phyloP scores from a whole-genome alignment of 2,329 filamentous ascomycete genomes.

The Exophiala oligosperma region DNA sequence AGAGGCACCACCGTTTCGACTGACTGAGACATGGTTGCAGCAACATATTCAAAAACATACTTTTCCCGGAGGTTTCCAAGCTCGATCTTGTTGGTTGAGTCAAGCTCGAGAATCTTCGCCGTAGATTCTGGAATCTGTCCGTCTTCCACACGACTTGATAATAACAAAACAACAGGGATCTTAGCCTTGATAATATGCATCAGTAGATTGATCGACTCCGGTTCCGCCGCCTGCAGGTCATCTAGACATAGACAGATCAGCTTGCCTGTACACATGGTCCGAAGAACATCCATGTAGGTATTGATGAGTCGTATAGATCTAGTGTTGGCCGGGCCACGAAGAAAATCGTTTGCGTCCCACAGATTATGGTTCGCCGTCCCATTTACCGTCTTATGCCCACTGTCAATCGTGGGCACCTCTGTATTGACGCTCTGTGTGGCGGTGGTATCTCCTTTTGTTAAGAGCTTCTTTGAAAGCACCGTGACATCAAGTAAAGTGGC shows the following conservation, averaged over 20 bases:
- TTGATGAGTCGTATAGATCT: slow-evolving; percentile 74
- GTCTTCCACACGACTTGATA: slow-evolving; percentile 73
- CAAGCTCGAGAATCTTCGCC: slow-evolving; percentile 51
- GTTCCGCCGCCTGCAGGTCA: slow-evolving; percentile 86
- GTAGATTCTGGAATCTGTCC: slow-evolving; percentile 48
- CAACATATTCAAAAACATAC: slow-evolving; percentile 80
- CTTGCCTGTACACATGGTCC: slow-evolving; percentile 77
- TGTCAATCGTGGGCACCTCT: slow-evolving; percentile 23
- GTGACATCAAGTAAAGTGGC: slow-evolving; percentile 60
- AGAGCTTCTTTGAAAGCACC: slow-evolving; percentile 37
- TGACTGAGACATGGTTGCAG: slow-evolving; percentile 73
- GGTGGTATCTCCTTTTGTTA: slow-evolving; percentile 14
- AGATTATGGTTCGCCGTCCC: slow-evolving; percentile 1
- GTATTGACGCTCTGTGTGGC: slow-evolving; percentile 24
- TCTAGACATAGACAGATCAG: slow-evolving; percentile 88
- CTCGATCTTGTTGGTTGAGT: slow-evolving; percentile 65
- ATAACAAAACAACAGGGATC: slow-evolving; percentile 77
- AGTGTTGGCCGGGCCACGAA: slow-evolving; percentile 41
- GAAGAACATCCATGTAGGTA: slow-evolving; percentile 81
- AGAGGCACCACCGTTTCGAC: slow-evolving; percentile 73
- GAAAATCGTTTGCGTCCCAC: slow-evolving; percentile 35
- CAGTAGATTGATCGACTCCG: slow-evolving; percentile 81
- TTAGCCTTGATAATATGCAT: slow-evolving; percentile 75
- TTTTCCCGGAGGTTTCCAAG: slow-evolving; percentile 73
- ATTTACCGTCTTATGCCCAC: slow-evolving; percentile 1